Conservation (phyloP, 148 eudicot genomes). For the Fallopia convolvulus region DNA sequence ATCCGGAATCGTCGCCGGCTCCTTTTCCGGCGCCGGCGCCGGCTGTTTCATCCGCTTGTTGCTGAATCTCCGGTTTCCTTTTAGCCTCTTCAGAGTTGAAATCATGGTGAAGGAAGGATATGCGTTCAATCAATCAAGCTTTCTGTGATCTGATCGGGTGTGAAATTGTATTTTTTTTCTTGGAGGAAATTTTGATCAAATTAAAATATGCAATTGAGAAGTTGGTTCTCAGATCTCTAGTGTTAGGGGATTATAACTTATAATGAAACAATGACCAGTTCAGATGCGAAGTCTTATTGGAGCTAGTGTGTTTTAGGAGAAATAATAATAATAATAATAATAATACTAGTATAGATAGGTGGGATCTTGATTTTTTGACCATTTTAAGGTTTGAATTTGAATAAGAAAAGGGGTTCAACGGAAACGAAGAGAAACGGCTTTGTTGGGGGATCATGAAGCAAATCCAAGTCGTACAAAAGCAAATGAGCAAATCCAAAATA, state of each 20-base stretch:
- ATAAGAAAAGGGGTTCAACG: neutral
- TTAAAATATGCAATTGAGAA: neutral
- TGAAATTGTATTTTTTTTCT: neutral
- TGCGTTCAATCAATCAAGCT: neutral
- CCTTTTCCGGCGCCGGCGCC: neutral
- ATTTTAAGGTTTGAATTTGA: constrained; percentile 10
- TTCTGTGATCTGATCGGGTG: neutral
- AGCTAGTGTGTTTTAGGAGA: neutral
- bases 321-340: neutral
- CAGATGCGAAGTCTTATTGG: neutral
- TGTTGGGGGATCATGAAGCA: neutral
- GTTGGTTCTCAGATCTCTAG: neutral
- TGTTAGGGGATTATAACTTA: neutral
- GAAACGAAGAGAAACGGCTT: neutral
- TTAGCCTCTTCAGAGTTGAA: constrained; percentile 10
- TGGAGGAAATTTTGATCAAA: neutral
- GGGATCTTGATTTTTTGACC: constrained; percentile 5
- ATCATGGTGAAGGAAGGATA: neutral
- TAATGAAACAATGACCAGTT: constrained; percentile 4
- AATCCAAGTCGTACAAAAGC: neutral
- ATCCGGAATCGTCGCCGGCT: constrained; percentile 4
- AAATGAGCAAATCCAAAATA: too few species aligned
- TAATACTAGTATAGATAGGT: neutral
- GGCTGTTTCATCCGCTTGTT: constrained; percentile 9
- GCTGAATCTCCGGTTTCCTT: constrained; percentile 2